Evolutionary conservation across 371 early-diverging fungal species (phyloP).

Genomic region (Mucor racemosus): DNA sequence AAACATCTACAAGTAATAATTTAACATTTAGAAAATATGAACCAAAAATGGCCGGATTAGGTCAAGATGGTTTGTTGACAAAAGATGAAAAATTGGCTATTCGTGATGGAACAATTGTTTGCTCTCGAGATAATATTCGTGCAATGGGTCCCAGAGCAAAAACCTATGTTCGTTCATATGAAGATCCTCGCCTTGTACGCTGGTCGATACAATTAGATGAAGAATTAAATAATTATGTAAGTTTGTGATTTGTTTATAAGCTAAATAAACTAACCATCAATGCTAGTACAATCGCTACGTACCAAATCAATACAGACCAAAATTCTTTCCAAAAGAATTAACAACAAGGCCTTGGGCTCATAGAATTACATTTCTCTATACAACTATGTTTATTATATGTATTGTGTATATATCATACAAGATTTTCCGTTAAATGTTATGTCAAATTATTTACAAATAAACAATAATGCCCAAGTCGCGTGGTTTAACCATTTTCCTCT

Average conservation of each 20-base stretch:
- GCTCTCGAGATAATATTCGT: constrained; percentile 14
- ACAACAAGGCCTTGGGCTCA: constrained; percentile 10
- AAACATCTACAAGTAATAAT: neutral
- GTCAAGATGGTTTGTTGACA: constrained; percentile 10
- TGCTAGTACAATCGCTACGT: constrained; percentile 10
- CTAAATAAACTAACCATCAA: neutral
- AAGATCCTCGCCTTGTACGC: constrained; percentile 5
- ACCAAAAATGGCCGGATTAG: constrained; percentile 1
- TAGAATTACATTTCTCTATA: neutral
- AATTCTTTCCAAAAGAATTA: neutral
- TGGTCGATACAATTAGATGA: constrained; percentile 10
- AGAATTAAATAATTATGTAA: constrained; percentile 15
- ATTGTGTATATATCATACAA: constrained; percentile 5
- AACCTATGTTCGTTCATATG: constrained; percentile 19
- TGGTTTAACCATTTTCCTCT: constrained; percentile 2
- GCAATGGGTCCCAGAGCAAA: constrained; percentile 12
- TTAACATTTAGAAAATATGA: neutral
- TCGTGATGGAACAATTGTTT: constrained; percentile 13
- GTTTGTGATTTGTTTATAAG: neutral
- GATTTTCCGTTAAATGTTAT: neutral
- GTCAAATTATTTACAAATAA: neutral
- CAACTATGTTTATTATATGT: neutral
- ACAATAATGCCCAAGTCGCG: constrained; percentile 1
- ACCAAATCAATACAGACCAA: constrained; percentile 2
- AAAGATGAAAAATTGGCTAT: constrained; percentile 9